Conservation (phyloP, 495 filamentous ascomycete genomes). For the Talaromyces thailandensis region DNA sequence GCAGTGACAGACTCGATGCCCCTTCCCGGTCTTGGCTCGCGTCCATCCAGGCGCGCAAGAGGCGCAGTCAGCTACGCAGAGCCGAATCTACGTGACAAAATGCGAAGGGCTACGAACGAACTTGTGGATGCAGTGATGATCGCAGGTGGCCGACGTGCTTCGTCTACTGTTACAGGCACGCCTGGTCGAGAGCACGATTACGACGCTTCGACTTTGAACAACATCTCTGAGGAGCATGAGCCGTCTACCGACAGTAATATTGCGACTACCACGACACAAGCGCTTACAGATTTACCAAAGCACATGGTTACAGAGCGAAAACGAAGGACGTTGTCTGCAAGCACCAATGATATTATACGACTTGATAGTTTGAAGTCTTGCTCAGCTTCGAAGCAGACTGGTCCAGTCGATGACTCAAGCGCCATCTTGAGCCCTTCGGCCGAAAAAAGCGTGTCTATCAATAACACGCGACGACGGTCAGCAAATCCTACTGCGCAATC, state of each 20-base stretch:
- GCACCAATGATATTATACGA: conserved; percentile 7
- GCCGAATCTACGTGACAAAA: conserved; percentile 77
- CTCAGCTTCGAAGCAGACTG: neutral
- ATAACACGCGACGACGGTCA: conserved; percentile 7
- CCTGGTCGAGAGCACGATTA: conserved; percentile 11
- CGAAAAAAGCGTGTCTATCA: neutral
- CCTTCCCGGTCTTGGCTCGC: conserved; percentile 33
- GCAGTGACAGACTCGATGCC: conserved; percentile 6
- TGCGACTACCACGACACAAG: conserved; percentile 5
- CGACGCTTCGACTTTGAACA: neutral
- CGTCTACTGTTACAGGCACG: conserved; percentile 19
- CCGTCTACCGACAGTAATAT: neutral
- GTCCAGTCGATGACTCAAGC: neutral
- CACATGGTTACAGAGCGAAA: conserved; percentile 13
- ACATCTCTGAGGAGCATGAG: conserved; percentile 1
- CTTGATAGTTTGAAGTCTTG: conserved; percentile 6
- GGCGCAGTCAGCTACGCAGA: conserved; percentile 74
- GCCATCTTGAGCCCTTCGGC: neutral
- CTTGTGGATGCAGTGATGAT: conserved; percentile 61
- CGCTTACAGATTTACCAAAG: conserved; percentile 2
- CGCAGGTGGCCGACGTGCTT: conserved; percentile 32
- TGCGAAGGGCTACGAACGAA: conserved; percentile 72
- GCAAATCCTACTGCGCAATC: conserved; percentile 15
- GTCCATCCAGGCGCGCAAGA: conserved; percentile 56
- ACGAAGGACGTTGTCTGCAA: conserved; percentile 21